Base-by-base conservation (phyloP, 495 filamentous ascomycete species). In the Xylaria grammica region DNA sequence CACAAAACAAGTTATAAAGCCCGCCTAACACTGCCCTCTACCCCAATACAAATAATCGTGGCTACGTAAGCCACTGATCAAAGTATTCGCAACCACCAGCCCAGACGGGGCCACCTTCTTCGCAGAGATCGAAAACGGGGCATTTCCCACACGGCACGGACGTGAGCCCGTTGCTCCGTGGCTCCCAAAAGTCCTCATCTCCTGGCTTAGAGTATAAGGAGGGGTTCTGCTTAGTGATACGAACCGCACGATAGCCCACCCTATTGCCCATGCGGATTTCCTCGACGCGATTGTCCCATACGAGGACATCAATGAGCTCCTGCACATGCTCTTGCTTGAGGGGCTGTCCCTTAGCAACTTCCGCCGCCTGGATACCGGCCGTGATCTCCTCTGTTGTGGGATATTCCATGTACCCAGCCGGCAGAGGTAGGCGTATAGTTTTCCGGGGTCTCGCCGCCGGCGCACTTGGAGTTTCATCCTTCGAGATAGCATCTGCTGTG, bases 1-100 rank as follows among this genome's bases (percentile, higher is more conserved):
- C 69, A 66, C 52, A 40, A 52, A 60, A 26, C 15, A 62, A 62
- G 50, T 20, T 49, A 32, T 36, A 62, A 67, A 24, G 48, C 13
- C 17, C 22, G 34, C 62, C 55, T 13, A 60, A 34, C 15, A 4
- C 26, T 20, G 4, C 30, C 7, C 22, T 24, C 20, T 42, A 38
- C 34, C 55, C 32, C 9, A 10, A 32, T 40, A 24, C 15, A 3
- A 53, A 49, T 20, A 29, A 54, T 52, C 20, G 22, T 49, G 55
- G n/a, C 38, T 66, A 65, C 9, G 79, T 77, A 20, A 97, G 75
- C 94, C 94, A 98, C 4, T 88, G 84, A 58, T 88, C 82, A 71
- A 96, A 97, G 70, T 98, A 99, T 45, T 92, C 90, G 74, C 95
- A 99, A 53, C 85, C 96, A 60, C 88, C 90, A 1, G 95, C 91